Percentiles rank a stretch among this genome's conserved stretches.
phyloP scores from a whole-genome alignment of 148 eudicot species.

The Polygonum maritimum region DNA sequence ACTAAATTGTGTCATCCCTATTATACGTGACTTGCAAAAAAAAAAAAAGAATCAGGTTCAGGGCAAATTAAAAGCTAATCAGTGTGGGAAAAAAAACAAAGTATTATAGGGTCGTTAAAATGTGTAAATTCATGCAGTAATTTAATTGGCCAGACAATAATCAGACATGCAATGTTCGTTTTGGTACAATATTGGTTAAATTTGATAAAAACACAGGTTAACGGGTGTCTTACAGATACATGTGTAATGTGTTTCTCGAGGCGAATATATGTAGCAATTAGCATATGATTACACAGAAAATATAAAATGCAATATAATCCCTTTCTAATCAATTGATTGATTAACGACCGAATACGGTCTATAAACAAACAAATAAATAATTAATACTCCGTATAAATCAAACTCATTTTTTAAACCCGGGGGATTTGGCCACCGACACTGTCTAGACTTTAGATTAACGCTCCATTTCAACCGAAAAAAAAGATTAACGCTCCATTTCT shows the following conservation, averaged over 20 bases:
- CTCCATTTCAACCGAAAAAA: no score
- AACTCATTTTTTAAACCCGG: neutral
- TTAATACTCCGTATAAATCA: neutral
- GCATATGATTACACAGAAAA: neutral
- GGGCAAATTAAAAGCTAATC: no score
- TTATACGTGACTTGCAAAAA: no score
- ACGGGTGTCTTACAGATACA: neutral
- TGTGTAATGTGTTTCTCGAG: neutral
- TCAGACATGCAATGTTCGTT: no score
- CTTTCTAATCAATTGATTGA: neutral
- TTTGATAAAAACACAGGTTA: neutral
- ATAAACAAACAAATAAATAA: neutral
- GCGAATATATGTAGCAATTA: neutral
- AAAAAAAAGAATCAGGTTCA: no score
- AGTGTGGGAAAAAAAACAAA: no score
- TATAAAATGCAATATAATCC: neutral
- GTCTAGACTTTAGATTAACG: neutral
- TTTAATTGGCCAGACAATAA: no score
- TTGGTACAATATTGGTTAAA: neutral
- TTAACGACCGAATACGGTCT: neutral
- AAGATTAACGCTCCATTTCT: neutral
- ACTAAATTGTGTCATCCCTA: no score
- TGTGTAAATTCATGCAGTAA: no score
- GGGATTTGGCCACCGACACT: neutral
- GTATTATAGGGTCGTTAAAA: neutral